Percentiles rank a stretch among this genome's conserved stretches.
These are phyloP conservation scores for Fistulifera pelliculosa DNA, from an alignment of 108 stramenopile species.

Conservation along the genomic window DNA sequence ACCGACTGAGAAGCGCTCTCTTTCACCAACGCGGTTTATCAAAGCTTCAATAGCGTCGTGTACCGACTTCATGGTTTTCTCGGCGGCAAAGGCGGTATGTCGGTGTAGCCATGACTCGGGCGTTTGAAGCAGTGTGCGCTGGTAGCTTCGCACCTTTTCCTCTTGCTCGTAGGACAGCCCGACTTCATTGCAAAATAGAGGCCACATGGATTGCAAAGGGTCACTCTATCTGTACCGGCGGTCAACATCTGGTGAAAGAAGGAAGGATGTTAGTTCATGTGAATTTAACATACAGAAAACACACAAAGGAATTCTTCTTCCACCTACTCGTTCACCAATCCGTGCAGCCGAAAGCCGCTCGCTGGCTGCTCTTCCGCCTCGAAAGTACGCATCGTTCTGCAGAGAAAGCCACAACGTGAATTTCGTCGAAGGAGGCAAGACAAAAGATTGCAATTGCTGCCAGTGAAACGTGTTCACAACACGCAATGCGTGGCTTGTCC, in stretches of 20 bases:
- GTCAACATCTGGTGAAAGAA: conserved; percentile 34
- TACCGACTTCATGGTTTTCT: conserved; percentile 44
- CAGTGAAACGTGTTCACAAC: conserved; percentile 54
- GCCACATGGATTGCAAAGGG: conserved; percentile 85
- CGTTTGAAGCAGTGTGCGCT: conserved; percentile 45
- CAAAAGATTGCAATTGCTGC: conserved; percentile 67
- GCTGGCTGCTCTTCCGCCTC: conserved; percentile 71
- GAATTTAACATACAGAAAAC: too few relatives aligned
- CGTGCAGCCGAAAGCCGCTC: conserved; percentile 83
- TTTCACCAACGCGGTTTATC: conserved; percentile 30
- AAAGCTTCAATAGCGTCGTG: conserved; percentile 44
- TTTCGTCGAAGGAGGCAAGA: conserved; percentile 54
- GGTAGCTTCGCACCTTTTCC: conserved; percentile 66
- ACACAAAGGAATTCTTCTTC: too few relatives aligned
- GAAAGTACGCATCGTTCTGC: conserved; percentile 77
- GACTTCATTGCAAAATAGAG: conserved; percentile 85
- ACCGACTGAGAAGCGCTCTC: conserved; percentile 26
- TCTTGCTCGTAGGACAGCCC: conserved; percentile 88
- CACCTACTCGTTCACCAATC: conserved; percentile 87
- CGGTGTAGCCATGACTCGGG: conserved; percentile 61
- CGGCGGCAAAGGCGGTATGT: conserved; percentile 59
- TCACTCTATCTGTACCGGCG: conserved; percentile 46
- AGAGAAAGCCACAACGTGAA: conserved; percentile 84
- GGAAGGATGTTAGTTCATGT: too few relatives aligned
- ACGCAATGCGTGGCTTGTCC: conserved; percentile 29